Evolutionary conservation across 495 filamentous ascomycete species (phyloP).

Genomic region (Lasiosphaeriaceae sp.): DNA sequence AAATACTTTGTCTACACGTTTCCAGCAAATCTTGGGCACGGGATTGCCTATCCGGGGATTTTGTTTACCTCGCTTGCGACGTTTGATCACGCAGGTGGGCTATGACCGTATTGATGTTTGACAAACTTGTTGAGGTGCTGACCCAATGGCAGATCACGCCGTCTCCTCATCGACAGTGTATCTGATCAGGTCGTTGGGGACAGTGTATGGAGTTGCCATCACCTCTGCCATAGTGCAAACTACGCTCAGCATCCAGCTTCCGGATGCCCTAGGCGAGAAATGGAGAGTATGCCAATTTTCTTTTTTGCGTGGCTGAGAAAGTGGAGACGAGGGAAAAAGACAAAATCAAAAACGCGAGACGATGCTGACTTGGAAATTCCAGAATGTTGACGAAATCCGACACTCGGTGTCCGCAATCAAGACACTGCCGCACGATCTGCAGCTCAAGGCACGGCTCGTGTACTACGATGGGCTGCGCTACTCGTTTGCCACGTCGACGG

Average conservation of each 20-base stretch:
- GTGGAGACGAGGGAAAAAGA: not conserved
- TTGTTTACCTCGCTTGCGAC: conserved; percentile 61
- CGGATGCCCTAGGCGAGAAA: conserved; percentile 56
- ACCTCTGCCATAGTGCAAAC: conserved; percentile 63
- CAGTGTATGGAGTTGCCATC: conserved; percentile 61
- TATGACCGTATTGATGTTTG: no score
- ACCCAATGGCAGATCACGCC: conserved; percentile 49
- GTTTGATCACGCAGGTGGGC: conserved; percentile 58
- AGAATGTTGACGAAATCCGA: conserved; percentile 59
- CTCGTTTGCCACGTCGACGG: conserved; percentile 52
- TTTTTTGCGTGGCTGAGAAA: not conserved
- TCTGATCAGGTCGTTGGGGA: conserved; percentile 59
- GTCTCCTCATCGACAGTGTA: conserved; percentile 62
- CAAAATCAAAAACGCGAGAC: not conserved
- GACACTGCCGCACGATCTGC: conserved; percentile 53
- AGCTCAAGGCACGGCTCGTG: conserved; percentile 55
- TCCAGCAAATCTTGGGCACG: conserved; percentile 61
- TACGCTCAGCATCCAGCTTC: conserved; percentile 54
- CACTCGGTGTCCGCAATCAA: conserved; percentile 56
- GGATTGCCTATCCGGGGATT: conserved; percentile 60
- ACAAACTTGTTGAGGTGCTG: not conserved
- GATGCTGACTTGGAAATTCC: conserved; percentile 15
- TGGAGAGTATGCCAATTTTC: conserved; percentile 55
- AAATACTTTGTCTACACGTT: conserved; percentile 62
- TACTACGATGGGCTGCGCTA: conserved; percentile 56